A percentile compares a stretch with the other conserved stretches of the same genome.
Evolutionary conservation across 2,329 filamentous ascomycete genomes (phyloP).

Genomic region (Canariomyces notabilis): DNA sequence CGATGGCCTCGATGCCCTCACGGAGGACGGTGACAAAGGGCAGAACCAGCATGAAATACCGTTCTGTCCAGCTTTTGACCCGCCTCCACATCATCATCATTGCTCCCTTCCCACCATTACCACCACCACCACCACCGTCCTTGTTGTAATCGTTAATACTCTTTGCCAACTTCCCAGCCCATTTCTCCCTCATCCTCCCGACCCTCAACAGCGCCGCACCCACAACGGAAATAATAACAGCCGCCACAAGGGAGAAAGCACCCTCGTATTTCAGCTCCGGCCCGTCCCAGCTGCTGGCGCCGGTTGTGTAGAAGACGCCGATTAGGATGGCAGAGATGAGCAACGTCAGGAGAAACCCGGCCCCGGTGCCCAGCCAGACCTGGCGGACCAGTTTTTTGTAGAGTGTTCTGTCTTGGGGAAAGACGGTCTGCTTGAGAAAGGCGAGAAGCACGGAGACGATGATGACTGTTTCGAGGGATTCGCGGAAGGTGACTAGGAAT

Average conservation of each 20-base stretch:
- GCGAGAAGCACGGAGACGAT: constrained; percentile 83
- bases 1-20: constrained; percentile 79
- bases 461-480: constrained; percentile 76
- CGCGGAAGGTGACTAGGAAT: constrained; percentile 88
- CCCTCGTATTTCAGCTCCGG: constrained; percentile 79
- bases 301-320: constrained; percentile 64
- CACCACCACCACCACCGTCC: constrained; percentile 64
- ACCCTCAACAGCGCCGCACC: constrained; percentile 76
- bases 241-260: constrained; percentile 68
- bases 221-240: constrained; percentile 75
- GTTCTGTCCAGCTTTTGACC: constrained; percentile 63
- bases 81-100: constrained; percentile 34
- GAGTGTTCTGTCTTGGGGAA: constrained; percentile 47
- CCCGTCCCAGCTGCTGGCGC: constrained; percentile 59
- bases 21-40: constrained; percentile 85
- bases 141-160: constrained; percentile 52
- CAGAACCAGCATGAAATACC: constrained; percentile 80
- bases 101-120: constrained; percentile 34
- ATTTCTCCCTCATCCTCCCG: constrained; percentile 79
- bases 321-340: constrained; percentile 61
- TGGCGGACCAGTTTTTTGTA: constrained; percentile 66
- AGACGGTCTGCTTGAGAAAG: constrained; percentile 76
- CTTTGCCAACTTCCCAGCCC: constrained; percentile 41
- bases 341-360: constrained; percentile 57
- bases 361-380: constrained; percentile 60